Percentiles rank a stretch among this genome's conserved stretches.
Conservation (phyloP, 1,284 basidiomycete species). For the Omphalotus olearius region DNA sequence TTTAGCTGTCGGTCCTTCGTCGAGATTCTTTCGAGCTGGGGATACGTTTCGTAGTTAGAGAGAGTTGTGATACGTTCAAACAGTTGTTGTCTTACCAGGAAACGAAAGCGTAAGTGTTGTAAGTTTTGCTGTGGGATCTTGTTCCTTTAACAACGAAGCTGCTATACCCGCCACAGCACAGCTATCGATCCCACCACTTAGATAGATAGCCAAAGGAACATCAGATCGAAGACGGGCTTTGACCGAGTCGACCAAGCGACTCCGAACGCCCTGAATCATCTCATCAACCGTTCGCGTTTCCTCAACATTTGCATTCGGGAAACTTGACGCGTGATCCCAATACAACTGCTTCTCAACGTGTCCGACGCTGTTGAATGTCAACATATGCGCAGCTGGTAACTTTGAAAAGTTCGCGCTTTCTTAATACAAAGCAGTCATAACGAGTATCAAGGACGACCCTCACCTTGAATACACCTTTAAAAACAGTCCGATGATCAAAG, state of each 20-base stretch:
- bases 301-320: not conserved
- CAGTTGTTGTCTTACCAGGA: constrained; percentile 13
- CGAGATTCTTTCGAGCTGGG: constrained; percentile 3
- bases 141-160: constrained; percentile 11
- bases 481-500: constrained; percentile 19
- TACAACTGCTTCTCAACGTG: constrained; percentile 10
- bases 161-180: constrained; percentile 18
- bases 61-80: not conserved
- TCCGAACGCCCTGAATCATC: constrained; percentile 11
- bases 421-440: no score
- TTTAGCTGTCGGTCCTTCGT: constrained; percentile 14
- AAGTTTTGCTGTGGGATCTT: constrained; percentile 8
- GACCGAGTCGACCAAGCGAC: constrained; percentile 13
- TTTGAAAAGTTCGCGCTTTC: not conserved
- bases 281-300: constrained; percentile 11
- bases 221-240: constrained; percentile 13
- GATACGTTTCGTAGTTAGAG: not conserved
- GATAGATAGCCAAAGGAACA: constrained; percentile 15
- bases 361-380: constrained; percentile 7
- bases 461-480: constrained; percentile 19
- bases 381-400: constrained; percentile 9
- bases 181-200: constrained; percentile 20
- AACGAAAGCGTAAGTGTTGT: constrained; percentile 13
- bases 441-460: not conserved
- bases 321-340: constrained; percentile 13